Evolutionary conservation across 805 yeast species (phyloP).

Genomic region (Teunomyces funiuensis): DNA sequence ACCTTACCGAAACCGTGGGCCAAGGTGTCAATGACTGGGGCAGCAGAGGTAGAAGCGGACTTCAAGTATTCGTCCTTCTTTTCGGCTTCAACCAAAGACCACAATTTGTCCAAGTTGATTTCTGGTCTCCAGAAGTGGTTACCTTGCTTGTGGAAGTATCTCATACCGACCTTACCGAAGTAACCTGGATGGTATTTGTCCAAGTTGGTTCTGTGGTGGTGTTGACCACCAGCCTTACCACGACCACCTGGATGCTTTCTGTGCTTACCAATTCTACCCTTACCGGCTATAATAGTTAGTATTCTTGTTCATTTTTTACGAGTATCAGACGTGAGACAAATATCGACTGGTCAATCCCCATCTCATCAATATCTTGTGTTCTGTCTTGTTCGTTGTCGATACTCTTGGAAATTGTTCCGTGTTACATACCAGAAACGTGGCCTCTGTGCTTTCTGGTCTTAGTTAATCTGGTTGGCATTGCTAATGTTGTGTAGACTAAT

Average conservation of each 20-base stretch:
- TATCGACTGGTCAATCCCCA: neutral
- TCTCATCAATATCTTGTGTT: neutral
- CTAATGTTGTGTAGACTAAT: conserved; percentile 20
- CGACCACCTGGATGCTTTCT: conserved; percentile 99
- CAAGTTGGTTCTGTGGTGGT: conserved; percentile 99
- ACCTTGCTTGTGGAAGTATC: conserved; percentile 96
- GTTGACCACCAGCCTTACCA: conserved; percentile 99
- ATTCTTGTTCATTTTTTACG: conserved; percentile 9
- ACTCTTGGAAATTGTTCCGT: neutral
- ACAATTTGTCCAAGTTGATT: conserved; percentile 96
- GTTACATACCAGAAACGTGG: conserved; percentile 95
- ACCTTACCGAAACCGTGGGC: conserved; percentile 99
- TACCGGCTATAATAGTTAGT: conserved; percentile 80
- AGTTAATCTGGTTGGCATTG: conserved; percentile 98
- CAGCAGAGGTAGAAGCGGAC: conserved; percentile 81
- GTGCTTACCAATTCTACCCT: conserved; percentile 99
- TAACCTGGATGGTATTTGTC: conserved; percentile 99
- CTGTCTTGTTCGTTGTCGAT: neutral
- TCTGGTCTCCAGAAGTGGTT: conserved; percentile 97
- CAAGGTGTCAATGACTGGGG: conserved; percentile 98
- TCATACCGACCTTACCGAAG: conserved; percentile 99
- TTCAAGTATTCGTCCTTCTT: conserved; percentile 92
- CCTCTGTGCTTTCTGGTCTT: conserved; percentile 99
- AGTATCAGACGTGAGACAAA: neutral
- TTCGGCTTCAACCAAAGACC: conserved; percentile 94